Evolutionary conservation across 108 stramenopile genomes (phyloP), one percentile per base, ranked within the genome.

Genomic region (Thalassiosira profunda): DNA sequence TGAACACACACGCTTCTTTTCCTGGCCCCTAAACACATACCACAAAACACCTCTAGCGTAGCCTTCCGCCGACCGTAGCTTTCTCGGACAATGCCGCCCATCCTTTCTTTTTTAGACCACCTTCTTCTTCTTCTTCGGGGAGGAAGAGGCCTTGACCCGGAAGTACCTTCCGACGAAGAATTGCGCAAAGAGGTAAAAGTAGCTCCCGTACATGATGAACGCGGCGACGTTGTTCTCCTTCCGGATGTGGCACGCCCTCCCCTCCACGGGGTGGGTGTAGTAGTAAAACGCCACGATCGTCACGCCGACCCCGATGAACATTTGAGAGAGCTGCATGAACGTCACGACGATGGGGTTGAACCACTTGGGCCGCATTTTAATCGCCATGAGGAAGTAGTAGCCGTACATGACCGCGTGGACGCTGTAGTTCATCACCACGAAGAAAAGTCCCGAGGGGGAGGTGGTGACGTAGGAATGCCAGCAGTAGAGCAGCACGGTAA

Each of bases 331-430:
- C 68, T 98, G 98, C 49, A 86, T 70, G 9, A 80, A 65, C n/a
- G 98, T 98, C 44, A 98, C 93, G 44, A 87, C 66, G 64, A 90
- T 86, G 54, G 92, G 83, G 42, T 92, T 91, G 71, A 95, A 81
- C 89, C 87, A 96, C 58, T 85, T 86, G 54, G 94, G 90, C 51
- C 77, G 70, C 45, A 67, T 49, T 49, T 83, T 77, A 23, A 96
- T 71, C 17, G 98, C 97, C 91, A 94, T 94, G 37, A 98, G 84
- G 60, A 90, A 96, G 88, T 98, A 99, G 74, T 99, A 99, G 20
- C 86, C 81, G 86, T 99, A 99, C 99, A 99, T 99, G 56, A 97
- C 72, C 29, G 97, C 95, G 61, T 99, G 99, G 15, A 99, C 99
- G 26, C 88, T 69, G 84, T 98, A 99, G 80, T 99, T 99, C 98